Conservation (phyloP, 2,329 filamentous ascomycete genomes). For the Tympanopsis confertula region DNA sequence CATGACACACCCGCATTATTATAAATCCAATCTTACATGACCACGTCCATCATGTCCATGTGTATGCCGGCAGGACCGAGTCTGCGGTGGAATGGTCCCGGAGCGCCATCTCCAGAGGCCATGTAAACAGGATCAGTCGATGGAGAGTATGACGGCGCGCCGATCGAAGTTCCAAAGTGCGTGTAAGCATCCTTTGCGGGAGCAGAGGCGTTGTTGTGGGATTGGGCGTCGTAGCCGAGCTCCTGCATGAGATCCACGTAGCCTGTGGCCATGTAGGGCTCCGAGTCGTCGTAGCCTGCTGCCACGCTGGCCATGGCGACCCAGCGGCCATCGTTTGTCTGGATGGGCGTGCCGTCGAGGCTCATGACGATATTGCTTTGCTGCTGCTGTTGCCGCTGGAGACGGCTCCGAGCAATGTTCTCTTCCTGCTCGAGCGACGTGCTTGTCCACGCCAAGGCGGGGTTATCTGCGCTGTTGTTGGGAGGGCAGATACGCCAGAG, state of each 20-base stretch:
- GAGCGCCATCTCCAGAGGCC: too few relatives aligned
- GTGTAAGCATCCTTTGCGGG: constrained; percentile 27
- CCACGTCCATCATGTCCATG: too few relatives aligned
- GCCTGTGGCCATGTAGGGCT: constrained; percentile 76
- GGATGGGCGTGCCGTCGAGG: constrained; percentile 39
- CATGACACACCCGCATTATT: too few relatives aligned
- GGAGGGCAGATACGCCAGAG: constrained; percentile 77
- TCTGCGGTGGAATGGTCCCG: too few relatives aligned
- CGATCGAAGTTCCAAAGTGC: constrained; percentile 27
- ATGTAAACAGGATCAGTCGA: constrained; percentile 63
- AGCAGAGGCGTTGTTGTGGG: constrained; percentile 15
- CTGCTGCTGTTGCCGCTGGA: constrained; percentile 32
- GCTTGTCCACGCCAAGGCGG: constrained; percentile 37
- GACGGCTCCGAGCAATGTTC: constrained; percentile 47
- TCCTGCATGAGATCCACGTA: constrained; percentile 64
- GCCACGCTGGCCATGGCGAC: constrained; percentile 13
- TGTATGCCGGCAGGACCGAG: too few relatives aligned
- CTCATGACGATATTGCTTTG: constrained; percentile 24
- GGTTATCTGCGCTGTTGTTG: constrained; percentile 39
- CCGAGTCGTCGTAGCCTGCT: constrained; percentile 33
- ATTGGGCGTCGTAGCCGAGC: constrained; percentile 38
- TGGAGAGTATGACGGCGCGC: constrained; percentile 31
- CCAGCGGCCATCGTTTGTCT: constrained; percentile 43
- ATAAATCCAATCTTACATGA: too few relatives aligned
- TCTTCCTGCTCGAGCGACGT: constrained; percentile 46